Evolutionary conservation across 768 basidiomycete genomes (phyloP).

Genomic region (Termitomyces sp.): DNA sequence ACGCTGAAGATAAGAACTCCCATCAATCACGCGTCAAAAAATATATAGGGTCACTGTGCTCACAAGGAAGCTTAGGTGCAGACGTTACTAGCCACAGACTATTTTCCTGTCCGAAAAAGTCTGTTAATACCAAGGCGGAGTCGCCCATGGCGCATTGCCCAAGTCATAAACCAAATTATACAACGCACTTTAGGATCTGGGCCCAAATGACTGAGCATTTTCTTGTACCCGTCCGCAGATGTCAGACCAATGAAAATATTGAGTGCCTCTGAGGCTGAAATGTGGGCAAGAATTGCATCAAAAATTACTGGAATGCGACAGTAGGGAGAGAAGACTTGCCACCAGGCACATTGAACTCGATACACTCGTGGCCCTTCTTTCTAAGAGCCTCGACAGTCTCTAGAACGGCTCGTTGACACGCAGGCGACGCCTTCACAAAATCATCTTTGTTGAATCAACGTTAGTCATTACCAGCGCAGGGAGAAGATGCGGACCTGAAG

Average conservation of each 20-base stretch:
- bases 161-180: background rate
- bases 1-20: conserved; percentile 17
- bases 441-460: conserved; percentile 36
- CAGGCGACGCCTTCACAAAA: conserved; percentile 64
- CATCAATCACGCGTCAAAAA: background rate
- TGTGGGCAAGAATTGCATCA: background rate
- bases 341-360: conserved; percentile 57
- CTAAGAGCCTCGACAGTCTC: conserved; percentile 65
- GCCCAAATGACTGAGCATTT: conserved; percentile 57
- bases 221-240: conserved; percentile 72
- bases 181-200: conserved; percentile 58
- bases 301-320: background rate
- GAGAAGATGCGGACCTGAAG: conserved; percentile 34
- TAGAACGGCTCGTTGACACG: conserved; percentile 66
- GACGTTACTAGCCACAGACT: conserved; percentile 46
- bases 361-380: conserved; percentile 72
- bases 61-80: conserved; percentile 45
- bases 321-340: conserved; percentile 29
- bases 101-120: conserved; percentile 34
- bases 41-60: conserved; percentile 11
- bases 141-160: too few relatives aligned
- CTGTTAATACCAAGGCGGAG: background rate
- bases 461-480: conserved; percentile 6
- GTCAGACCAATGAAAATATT: conserved; percentile 59
- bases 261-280: conserved; percentile 43